Evolutionary conservation across 805 yeast genomes (phyloP), one percentile per base, ranked within the genome.

Genomic region (Spathaspora passalidarum): DNA sequence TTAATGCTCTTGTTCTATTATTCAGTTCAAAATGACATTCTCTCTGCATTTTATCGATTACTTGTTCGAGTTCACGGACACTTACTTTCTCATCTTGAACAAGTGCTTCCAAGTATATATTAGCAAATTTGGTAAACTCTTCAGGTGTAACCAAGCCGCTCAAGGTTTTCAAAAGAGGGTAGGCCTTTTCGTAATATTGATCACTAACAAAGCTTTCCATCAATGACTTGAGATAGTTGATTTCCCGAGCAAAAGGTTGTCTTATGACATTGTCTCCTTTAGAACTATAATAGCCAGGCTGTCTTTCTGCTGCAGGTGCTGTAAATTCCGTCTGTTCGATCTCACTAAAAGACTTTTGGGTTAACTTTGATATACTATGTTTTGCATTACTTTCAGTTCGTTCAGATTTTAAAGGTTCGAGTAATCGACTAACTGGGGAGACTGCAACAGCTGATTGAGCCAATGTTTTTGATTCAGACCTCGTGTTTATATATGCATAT

Each of bases 191-290:
- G 53, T 75, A 78, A 57, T 86, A 85, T 44, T 76, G 75, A 26
- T 86, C 77, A 38, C 81, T 79, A 25, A 89, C 58, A 52, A 91
- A 84, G 0, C 94, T 92, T 55, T 89, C 96, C 35, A 88, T 71
- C 29, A 89, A 65, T 2, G 91, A 79, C 82, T 91, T 89, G 16
- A 85, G 70, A 55, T 84, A 84, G 44, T 74, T 69, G n/a, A 79
- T 76, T 51, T 81, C 84, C 57, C 76, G 78, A 5, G 14, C 34
- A 29, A 29, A 29, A 0, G 75, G 75, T 4, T 72, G 64, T 41
- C 77, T 54, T 21, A 68, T 54, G 10, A 69, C 76, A 0, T 69
- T 64, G 46, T 72, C 77, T 50, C 68, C 65, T 38, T 57, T 61
- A 0, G 75, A 69, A n/a, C 70, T 59, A 75, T 25, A 44, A 19